phyloP scores from a whole-genome alignment of 768 basidiomycete genomes.

The Mycena kentingensis region DNA sequence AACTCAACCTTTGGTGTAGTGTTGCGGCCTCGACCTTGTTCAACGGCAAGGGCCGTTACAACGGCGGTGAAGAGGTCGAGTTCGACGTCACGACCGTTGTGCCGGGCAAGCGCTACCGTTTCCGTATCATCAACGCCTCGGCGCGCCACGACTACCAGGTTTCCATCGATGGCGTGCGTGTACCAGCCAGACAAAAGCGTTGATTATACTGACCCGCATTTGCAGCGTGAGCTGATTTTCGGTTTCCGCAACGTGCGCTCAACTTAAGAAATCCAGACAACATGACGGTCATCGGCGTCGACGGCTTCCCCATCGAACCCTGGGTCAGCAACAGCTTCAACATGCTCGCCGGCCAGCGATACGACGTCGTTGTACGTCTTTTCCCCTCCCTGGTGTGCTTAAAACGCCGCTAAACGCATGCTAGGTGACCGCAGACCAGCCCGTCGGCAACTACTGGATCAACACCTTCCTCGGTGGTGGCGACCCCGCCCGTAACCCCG shows the following conservation, averaged over 20 bases:
- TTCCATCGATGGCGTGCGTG: slow-evolving; percentile 33
- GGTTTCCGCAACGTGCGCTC: too few species aligned
- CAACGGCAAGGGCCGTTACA: slow-evolving; percentile 48
- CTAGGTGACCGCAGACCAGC: slow-evolving; percentile 41
- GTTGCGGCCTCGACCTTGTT: too few species aligned
- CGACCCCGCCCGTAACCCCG: slow-evolving; percentile 31
- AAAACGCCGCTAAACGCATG: slow-evolving; percentile 4
- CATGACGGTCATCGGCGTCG: slow-evolving; percentile 41
- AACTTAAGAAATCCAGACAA: slow-evolving; percentile 35
- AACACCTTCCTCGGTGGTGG: slow-evolving; percentile 29
- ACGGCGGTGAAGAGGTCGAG: slow-evolving; percentile 40
- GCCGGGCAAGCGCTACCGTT: slow-evolving; percentile 49
- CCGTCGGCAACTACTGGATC: slow-evolving; percentile 26
- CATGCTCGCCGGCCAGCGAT: slow-evolving; percentile 53
- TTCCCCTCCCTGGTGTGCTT: neutral
- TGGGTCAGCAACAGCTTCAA: slow-evolving; percentile 5
- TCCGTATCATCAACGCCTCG: slow-evolving; percentile 53
- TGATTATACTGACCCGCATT: too few species aligned
- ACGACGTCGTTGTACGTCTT: slow-evolving; percentile 38
- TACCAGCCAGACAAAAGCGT: too few species aligned
- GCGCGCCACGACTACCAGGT: slow-evolving; percentile 45
- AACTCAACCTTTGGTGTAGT: too few species aligned
- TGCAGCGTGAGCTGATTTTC: too few species aligned
- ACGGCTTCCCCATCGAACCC: slow-evolving; percentile 37
- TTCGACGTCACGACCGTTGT: slow-evolving; percentile 45